Conservation (phyloP, 164 flowering plant genomes). For the Sedum album region DNA sequence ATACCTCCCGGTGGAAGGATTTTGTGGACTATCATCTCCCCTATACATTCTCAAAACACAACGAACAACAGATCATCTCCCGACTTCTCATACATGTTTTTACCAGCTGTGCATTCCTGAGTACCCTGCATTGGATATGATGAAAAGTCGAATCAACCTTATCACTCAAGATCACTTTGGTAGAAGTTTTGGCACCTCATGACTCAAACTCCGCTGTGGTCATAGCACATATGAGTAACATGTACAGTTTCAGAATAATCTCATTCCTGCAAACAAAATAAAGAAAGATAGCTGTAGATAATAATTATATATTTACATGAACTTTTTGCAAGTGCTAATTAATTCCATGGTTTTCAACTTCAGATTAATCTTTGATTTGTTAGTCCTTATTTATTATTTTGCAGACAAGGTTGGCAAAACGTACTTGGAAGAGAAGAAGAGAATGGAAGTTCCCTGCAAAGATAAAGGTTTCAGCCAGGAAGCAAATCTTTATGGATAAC, state of each 20-base stretch:
- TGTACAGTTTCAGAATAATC: neutral
- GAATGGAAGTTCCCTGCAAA: neutral
- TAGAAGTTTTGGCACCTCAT: slow-evolving; percentile 67
- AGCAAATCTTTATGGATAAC: neutral
- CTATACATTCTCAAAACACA: slow-evolving; percentile 48
- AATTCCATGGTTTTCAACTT: too few species aligned
- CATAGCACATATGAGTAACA: neutral
- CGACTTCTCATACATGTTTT: slow-evolving; percentile 66
- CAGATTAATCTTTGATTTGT: too few species aligned
- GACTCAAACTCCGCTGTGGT: neutral
- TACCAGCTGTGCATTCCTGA: slow-evolving; percentile 45
- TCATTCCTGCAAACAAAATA: neutral
- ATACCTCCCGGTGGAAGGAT: slow-evolving; percentile 77
- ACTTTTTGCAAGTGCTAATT: neutral
- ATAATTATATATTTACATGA: neutral
- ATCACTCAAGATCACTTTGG: slow-evolving; percentile 59
- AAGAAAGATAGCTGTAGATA: neutral
- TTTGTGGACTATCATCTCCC: slow-evolving; percentile 59
- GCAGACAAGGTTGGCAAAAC: too few species aligned
- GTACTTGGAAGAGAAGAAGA: too few species aligned
- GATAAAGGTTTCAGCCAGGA: neutral
- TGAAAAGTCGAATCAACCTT: slow-evolving; percentile 36
- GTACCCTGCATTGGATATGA: slow-evolving; percentile 31
- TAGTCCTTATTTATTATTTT: too few species aligned
- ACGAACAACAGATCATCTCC: slow-evolving; percentile 48